Percentiles rank a stretch among this genome's conserved stretches.
Evolutionary conservation across 1,284 basidiomycete genomes (phyloP).

Genomic region (Ceratobasidium sp.): DNA sequence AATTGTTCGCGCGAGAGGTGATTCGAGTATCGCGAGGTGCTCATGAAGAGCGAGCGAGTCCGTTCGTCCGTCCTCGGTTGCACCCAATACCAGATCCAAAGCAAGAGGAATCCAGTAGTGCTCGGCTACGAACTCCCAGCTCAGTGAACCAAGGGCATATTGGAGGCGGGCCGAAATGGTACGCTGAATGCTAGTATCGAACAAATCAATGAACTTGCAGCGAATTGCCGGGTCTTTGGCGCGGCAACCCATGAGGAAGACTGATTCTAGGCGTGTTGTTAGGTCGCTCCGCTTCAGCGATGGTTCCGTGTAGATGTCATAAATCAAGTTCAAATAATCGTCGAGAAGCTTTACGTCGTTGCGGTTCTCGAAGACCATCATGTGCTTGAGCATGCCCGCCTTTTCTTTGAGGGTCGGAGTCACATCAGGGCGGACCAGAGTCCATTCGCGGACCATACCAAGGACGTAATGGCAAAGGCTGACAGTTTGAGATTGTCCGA

Average conservation of each 20-base stretch:
- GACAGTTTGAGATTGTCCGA: constrained; percentile 89
- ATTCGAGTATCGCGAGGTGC: constrained; percentile 42
- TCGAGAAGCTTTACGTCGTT: constrained; percentile 75
- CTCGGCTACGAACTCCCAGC: constrained; percentile 92
- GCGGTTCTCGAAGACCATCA: constrained; percentile 85
- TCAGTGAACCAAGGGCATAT: constrained; percentile 92
- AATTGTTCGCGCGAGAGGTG: constrained; percentile 45
- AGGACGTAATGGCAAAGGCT: constrained; percentile 85
- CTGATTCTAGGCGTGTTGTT: constrained; percentile 89
- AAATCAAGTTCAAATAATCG: constrained; percentile 87
- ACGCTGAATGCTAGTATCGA: constrained; percentile 87
- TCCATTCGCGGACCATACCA: constrained; percentile 88
- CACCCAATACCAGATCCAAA: constrained; percentile 85
- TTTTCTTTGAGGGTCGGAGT: constrained; percentile 97
- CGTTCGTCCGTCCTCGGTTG: constrained; percentile 59
- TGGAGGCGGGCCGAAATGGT: constrained; percentile 82
- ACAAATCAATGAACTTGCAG: constrained; percentile 86
- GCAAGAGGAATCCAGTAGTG: constrained; percentile 96
- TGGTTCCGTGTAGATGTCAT: constrained; percentile 92
- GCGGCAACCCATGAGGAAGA: constrained; percentile 92
- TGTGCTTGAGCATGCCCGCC: constrained; percentile 85
- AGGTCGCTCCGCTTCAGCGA: constrained; percentile 87
- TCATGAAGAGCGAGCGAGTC: constrained; percentile 48
- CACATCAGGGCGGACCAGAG: constrained; percentile 75
- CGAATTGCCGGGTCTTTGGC: constrained; percentile 80